Evolutionary conservation across 192 early-diverging fungal species (phyloP).

Genomic region (Podila horticola): DNA sequence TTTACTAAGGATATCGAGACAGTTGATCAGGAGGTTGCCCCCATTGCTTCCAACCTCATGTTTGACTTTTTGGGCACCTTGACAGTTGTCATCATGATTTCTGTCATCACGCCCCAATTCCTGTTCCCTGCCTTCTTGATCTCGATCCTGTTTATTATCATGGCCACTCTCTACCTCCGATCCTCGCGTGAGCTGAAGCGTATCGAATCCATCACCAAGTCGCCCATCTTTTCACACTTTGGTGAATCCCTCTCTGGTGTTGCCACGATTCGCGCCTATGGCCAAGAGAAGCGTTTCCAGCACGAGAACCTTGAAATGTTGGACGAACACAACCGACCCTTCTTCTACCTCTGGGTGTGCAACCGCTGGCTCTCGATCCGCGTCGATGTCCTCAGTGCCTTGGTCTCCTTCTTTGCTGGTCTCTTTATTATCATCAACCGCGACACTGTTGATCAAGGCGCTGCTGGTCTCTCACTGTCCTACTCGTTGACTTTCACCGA

Average conservation of each 20-base stretch:
- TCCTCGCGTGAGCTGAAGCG: conserved; percentile 92
- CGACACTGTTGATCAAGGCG: conserved; percentile 70
- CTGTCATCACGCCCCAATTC: conserved; percentile 49
- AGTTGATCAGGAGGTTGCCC: conserved; percentile 58
- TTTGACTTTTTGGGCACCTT: conserved; percentile 47
- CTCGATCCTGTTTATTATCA: conserved; percentile 64
- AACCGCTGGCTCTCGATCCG: conserved; percentile 88
- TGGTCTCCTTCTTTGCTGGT: conserved; percentile 75
- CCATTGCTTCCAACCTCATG: conserved; percentile 64
- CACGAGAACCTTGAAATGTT: conserved; percentile 63
- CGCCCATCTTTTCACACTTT: conserved; percentile 78
- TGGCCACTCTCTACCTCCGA: conserved; percentile 74
- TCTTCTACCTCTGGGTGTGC: conserved; percentile 78
- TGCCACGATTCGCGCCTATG: conserved; percentile 86
- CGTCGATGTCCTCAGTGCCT: conserved; percentile 75
- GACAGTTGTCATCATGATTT: conserved; percentile 50
- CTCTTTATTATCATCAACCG: conserved; percentile 67
- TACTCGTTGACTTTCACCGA: conserved; percentile 87
- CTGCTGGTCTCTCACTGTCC: conserved; percentile 84
- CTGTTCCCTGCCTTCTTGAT: conserved; percentile 51
- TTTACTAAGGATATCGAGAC: conserved; percentile 76
- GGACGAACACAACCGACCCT: conserved; percentile 81
- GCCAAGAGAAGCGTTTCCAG: conserved; percentile 71
- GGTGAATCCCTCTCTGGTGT: conserved; percentile 82
- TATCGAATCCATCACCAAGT: conserved; percentile 63